Conservation (phyloP, 2,329 filamentous ascomycete species). For the Cordyceps fumosorosea region DNA sequence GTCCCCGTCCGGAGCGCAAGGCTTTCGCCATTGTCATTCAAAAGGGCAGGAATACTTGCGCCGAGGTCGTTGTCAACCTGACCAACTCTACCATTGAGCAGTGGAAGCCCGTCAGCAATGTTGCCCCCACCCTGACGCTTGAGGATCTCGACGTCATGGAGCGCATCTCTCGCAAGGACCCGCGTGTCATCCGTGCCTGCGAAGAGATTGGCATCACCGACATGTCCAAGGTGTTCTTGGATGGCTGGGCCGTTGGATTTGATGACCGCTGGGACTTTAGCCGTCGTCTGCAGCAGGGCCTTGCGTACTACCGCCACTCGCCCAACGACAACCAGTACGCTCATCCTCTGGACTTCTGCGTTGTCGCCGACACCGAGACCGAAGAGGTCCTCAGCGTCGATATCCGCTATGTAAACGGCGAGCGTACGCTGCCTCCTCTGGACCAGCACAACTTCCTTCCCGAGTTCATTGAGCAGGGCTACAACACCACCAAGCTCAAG, state of each 20-base stretch:
- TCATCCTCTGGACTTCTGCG: conserved; percentile 47
- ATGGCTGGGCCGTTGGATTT: conserved; percentile 80
- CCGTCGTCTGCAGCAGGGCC: conserved; percentile 68
- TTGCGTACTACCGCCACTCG: conserved; percentile 75
- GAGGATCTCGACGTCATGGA: conserved; percentile 75
- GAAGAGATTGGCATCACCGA: conserved; percentile 68
- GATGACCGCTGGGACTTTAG: conserved; percentile 69
- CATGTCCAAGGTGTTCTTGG: conserved; percentile 79
- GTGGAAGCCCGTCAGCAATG: conserved; percentile 40
- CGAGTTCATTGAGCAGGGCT: conserved; percentile 28
- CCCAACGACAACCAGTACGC: conserved; percentile 60
- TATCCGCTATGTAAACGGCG: conserved; percentile 35
- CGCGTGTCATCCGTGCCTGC: conserved; percentile 72
- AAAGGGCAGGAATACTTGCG: conserved; percentile 30
- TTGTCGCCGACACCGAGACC: conserved; percentile 37
- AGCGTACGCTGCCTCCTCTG: conserved; percentile 37
- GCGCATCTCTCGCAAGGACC: conserved; percentile 57
- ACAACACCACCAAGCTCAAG: conserved; percentile 29
- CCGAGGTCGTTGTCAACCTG: conserved; percentile 48
- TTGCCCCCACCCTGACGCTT: conserved; percentile 58
- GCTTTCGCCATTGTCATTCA: conserved; percentile 44
- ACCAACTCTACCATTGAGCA: conserved; percentile 33
- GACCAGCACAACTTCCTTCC: conserved; percentile 34
- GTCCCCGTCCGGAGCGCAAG: conserved; percentile 42
- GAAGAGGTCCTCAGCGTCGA: conserved; percentile 42